These are phyloP conservation scores for Conidiobolus incongruus DNA, from an alignment of 371 early-diverging fungal species.

Conservation along the genomic window DNA sequence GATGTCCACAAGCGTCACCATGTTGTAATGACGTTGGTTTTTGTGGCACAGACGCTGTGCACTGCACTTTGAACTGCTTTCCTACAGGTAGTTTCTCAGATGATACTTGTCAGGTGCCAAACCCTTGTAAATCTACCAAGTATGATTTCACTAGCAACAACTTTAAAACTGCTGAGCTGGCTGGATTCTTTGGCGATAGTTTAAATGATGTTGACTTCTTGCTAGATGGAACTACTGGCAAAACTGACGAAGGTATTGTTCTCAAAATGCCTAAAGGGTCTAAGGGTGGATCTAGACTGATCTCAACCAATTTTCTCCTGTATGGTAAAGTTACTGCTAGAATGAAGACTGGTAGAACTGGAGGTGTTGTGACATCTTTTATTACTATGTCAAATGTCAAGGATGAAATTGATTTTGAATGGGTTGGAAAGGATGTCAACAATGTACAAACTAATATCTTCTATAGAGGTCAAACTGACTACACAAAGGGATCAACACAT, in stretches of 20 bases:
- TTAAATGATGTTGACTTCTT: slow-evolving; percentile 1
- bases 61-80: background rate
- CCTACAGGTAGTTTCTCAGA: background rate
- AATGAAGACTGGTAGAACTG: slow-evolving; percentile 21
- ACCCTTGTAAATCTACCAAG: background rate
- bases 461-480: slow-evolving; percentile 13
- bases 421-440: slow-evolving; percentile 21
- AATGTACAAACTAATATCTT: slow-evolving; percentile 38
- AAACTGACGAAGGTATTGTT: background rate
- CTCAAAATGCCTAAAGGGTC: background rate
- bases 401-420: slow-evolving; percentile 54
- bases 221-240: background rate
- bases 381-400: slow-evolving; percentile 11
- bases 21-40: background rate
- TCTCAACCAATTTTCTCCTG: background rate
- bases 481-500: background rate
- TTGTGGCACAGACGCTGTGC: background rate
- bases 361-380: slow-evolving; percentile 39
- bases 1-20: background rate
- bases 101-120: background rate
- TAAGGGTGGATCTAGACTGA: background rate
- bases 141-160: background rate
- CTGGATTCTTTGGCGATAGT: background rate
- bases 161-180: background rate
- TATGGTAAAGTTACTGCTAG: slow-evolving; percentile 22